Conservation (phyloP, 257 asterid genomes). For the Coffea eugenioides region DNA sequence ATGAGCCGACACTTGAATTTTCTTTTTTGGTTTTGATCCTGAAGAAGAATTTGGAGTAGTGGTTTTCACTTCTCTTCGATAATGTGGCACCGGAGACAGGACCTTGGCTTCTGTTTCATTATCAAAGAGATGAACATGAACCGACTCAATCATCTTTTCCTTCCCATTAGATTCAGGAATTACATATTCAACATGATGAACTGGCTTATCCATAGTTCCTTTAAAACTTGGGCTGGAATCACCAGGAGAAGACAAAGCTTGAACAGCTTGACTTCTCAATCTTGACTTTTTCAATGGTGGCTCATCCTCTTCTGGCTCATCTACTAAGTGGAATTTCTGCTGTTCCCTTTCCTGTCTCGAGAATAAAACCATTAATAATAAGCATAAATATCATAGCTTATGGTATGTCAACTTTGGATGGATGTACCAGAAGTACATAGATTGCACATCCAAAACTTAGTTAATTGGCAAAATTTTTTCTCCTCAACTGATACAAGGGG, state of each 20-base stretch:
- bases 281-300: conserved; percentile 32
- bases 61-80: conserved; percentile 19
- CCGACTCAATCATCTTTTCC: conserved; percentile 15
- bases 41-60: conserved; percentile 21
- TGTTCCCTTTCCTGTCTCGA: conserved; percentile 10
- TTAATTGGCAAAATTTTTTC: neutral
- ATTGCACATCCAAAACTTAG: neutral
- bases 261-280: conserved; percentile 18
- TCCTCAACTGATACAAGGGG: neutral
- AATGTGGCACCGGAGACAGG: conserved; percentile 2
- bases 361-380: neutral
- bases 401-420: neutral
- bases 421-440: neutral
- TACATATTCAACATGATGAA: neutral
- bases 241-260: conserved; percentile 14
- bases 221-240: conserved; percentile 6
- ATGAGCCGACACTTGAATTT: conserved; percentile 14
- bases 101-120: conserved; percentile 14
- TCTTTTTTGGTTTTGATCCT: conserved; percentile 14
- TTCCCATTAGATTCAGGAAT: conserved; percentile 10
- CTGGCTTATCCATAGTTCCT: neutral
- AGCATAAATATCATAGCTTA: neutral
- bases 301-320: conserved; percentile 33
- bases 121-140: conserved; percentile 4
- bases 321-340: conserved; percentile 12